Conservation (phyloP, 805 yeast species). For the Yamadazyma kitorensis region DNA sequence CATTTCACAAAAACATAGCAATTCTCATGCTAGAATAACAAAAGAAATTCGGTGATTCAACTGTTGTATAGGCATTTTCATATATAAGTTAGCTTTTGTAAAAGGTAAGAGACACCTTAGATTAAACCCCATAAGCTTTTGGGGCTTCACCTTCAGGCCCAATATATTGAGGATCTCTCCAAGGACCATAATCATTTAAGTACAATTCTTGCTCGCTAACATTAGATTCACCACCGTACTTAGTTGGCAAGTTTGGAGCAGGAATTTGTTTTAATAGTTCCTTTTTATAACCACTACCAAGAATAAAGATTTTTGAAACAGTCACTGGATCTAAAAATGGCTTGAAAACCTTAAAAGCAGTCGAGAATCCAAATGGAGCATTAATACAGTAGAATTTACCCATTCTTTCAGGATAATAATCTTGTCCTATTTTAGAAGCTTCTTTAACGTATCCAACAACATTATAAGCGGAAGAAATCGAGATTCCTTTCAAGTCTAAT, state of each 20-base stretch:
- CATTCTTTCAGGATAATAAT: conserved; percentile 98
- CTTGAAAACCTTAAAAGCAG: conserved; percentile 88
- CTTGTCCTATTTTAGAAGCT: conserved; percentile 92
- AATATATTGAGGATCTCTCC: conserved; percentile 86
- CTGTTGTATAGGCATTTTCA: too few relatives aligned
- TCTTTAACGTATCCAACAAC: conserved; percentile 87
- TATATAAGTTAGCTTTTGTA: too few relatives aligned
- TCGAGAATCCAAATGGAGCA: conserved; percentile 96
- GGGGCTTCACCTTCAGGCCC: conserved; percentile 98
- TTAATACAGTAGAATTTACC: conserved; percentile 94
- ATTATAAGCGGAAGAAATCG: conserved; percentile 77
- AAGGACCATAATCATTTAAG: conserved; percentile 91
- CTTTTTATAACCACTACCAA: conserved; percentile 73
- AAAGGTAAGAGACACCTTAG: too few relatives aligned
- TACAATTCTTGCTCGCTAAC: conserved; percentile 78
- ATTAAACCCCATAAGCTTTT: too few relatives aligned
- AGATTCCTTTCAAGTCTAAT: conserved; percentile 91
- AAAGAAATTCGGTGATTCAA: too few relatives aligned
- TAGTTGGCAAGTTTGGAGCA: conserved; percentile 82
- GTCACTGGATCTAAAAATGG: conserved; percentile 97
- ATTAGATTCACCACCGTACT: conserved; percentile 82
- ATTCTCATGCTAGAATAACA: too few relatives aligned
- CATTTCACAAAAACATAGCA: too few relatives aligned
- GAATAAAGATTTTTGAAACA: conserved; percentile 87
- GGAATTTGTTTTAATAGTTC: conserved; percentile 92